Evolutionary conservation across 176 grass and related monocot species (phyloP).

Genomic region (Aechmea fasciata): DNA sequence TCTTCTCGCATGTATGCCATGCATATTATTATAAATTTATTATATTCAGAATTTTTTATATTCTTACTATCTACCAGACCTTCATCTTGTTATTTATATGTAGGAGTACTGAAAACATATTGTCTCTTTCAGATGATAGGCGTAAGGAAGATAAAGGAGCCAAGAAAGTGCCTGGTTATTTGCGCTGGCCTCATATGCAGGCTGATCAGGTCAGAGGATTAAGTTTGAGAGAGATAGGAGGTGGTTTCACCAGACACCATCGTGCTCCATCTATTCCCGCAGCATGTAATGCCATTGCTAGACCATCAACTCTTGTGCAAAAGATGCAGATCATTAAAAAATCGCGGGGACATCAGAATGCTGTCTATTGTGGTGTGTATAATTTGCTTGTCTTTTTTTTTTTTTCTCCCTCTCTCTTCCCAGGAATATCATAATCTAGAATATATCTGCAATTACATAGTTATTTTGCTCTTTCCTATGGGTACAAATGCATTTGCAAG

Average conservation of each 20-base stretch:
- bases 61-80: background rate
- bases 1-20: conserved; percentile 71
- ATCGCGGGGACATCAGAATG: conserved; percentile 88
- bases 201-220: conserved; percentile 87
- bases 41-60: background rate
- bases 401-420: background rate
- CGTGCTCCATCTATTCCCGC: conserved; percentile 88
- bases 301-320: conserved; percentile 88
- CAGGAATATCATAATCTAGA: background rate
- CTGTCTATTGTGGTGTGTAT: conserved; percentile 79
- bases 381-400: background rate
- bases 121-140: conserved; percentile 54
- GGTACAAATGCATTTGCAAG: background rate
- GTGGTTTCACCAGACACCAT: conserved; percentile 77
- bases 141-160: conserved; percentile 40
- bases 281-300: conserved; percentile 91
- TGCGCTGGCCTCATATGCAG: conserved; percentile 95
- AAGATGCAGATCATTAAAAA: conserved; percentile 98
- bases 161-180: conserved; percentile 47
- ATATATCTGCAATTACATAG: background rate
- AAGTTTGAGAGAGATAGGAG: conserved; percentile 89
- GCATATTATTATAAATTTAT: background rate
- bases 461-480: background rate
- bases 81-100: background rate
- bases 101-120: conserved; percentile 4